A percentile compares a stretch with the other conserved stretches of the same genome.
Evolutionary conservation across 1,139 yeast species (phyloP).

Genomic region (Candida albicans): DNA sequence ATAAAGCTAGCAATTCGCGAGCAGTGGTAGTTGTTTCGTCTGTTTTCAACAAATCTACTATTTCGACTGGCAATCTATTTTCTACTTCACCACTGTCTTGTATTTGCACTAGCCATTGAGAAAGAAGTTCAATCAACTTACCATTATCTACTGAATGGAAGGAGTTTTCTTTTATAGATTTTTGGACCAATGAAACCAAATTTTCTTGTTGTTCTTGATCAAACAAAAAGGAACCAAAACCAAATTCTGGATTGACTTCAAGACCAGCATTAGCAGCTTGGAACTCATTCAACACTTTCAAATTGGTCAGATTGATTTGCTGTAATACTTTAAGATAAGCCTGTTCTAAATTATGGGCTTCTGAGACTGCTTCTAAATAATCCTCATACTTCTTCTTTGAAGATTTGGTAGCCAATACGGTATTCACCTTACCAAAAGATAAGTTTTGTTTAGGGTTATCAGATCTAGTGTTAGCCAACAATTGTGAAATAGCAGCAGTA

Average conservation of each 20-base stretch:
- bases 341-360: slow-evolving; percentile 60
- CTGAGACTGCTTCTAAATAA: slow-evolving; percentile 36
- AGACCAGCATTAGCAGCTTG: slow-evolving; percentile 40
- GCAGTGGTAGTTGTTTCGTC: slow-evolving; percentile 41
- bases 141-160: slow-evolving; percentile 47
- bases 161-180: slow-evolving; percentile 49
- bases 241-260: slow-evolving; percentile 73
- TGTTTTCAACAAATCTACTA: slow-evolving; percentile 45
- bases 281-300: slow-evolving; percentile 60
- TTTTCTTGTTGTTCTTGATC: slow-evolving; percentile 51
- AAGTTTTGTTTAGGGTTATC: slow-evolving; percentile 63
- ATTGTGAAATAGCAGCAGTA: slow-evolving; percentile 45
- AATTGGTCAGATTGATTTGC: slow-evolving; percentile 52
- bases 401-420: slow-evolving; percentile 32
- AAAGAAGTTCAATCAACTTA: slow-evolving; percentile 56
- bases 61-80: slow-evolving; percentile 28
- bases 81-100: slow-evolving; percentile 32
- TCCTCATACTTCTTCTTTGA: slow-evolving; percentile 27
- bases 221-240: slow-evolving; percentile 75
- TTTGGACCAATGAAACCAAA: slow-evolving; percentile 50
- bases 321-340: slow-evolving; percentile 75
- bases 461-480: slow-evolving; percentile 53
- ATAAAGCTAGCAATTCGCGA: slow-evolving; percentile 43
- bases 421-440: slow-evolving; percentile 51
- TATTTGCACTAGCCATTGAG: slow-evolving; percentile 63